phyloP scores from a whole-genome alignment of 441 rosid genomes.

The Populus hybrid region DNA sequence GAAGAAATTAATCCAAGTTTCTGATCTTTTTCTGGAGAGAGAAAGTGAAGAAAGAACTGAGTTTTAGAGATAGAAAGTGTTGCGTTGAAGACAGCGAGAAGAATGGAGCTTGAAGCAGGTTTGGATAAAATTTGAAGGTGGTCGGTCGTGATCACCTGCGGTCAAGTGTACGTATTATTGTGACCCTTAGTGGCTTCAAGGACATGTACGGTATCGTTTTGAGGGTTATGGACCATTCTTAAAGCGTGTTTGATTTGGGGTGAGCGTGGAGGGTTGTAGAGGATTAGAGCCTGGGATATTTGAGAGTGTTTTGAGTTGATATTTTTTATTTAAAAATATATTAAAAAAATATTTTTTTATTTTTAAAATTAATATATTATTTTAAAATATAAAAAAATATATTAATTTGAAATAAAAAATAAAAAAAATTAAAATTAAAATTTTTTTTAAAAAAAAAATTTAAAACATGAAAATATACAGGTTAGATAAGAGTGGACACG shows the following conservation, averaged over 20 bases:
- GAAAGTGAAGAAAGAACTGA: background rate
- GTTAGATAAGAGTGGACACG: conserved; percentile 21
- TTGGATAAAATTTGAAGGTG: background rate
- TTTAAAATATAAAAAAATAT: too few species aligned
- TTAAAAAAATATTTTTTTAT: too few species aligned
- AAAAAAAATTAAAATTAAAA: too few species aligned
- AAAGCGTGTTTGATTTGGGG: background rate
- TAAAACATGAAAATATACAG: too few species aligned
- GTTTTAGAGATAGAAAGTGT: conserved; percentile 2
- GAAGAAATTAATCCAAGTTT: background rate
- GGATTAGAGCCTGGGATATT: background rate
- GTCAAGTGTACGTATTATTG: background rate
- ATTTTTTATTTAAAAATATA: too few species aligned
- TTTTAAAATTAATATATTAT: too few species aligned
- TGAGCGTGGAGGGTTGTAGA: background rate
- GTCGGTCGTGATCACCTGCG: background rate
- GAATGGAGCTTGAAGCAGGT: too few species aligned
- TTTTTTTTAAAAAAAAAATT: too few species aligned
- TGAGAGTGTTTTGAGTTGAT: too few species aligned
- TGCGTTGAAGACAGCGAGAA: background rate
- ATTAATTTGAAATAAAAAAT: too few species aligned
- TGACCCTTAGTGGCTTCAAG: background rate
- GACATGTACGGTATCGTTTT: background rate
- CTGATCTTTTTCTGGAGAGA: background rate
- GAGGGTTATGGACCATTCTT: too few species aligned